phyloP scores from a whole-genome alignment of 352 stramenopile species.

The Phytophthora vignae region DNA sequence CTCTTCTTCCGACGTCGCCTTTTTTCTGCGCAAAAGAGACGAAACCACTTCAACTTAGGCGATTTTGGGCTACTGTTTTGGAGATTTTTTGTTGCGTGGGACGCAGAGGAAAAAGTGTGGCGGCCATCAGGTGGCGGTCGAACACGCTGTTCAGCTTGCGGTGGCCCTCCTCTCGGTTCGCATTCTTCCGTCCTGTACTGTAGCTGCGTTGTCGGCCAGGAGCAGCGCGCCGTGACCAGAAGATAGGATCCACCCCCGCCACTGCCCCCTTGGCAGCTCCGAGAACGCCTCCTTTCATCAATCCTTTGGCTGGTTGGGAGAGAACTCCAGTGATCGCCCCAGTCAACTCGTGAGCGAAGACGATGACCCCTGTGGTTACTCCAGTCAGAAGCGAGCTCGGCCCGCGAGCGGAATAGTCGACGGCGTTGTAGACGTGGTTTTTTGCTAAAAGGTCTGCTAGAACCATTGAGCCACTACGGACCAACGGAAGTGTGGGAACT shows the following conservation, averaged over 20 bases:
- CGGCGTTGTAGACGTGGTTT: conserved; percentile 7
- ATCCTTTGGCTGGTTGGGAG: conserved; percentile 36
- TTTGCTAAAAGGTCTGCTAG: no score
- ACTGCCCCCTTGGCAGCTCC: conserved; percentile 27
- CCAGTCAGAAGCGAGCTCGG: conserved; percentile 40
- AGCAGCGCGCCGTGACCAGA: conserved; percentile 43
- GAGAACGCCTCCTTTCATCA: conserved; percentile 26
- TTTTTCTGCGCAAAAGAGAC: neutral
- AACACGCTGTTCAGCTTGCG: conserved; percentile 38
- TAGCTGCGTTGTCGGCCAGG: conserved; percentile 49
- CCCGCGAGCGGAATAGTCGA: conserved; percentile 48
- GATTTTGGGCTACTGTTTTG: no score
- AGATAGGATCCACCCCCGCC: conserved; percentile 36
- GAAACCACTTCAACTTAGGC: neutral
- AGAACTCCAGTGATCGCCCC: conserved; percentile 55
- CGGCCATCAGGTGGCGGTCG: conserved; percentile 36
- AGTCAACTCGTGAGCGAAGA: conserved; percentile 48
- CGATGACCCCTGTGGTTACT: conserved; percentile 20
- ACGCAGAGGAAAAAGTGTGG: conserved; percentile 26
- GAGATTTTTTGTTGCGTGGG: conserved; percentile 8
- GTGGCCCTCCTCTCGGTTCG: conserved; percentile 44
- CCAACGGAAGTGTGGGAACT: conserved; percentile 21
- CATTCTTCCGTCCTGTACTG: conserved; percentile 49
- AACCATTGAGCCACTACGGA: no score
- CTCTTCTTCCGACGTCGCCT: neutral